These are phyloP conservation scores for Achaetomium macrosporum DNA, from an alignment of 2,329 filamentous ascomycete genomes.

Conservation along the genomic window DNA sequence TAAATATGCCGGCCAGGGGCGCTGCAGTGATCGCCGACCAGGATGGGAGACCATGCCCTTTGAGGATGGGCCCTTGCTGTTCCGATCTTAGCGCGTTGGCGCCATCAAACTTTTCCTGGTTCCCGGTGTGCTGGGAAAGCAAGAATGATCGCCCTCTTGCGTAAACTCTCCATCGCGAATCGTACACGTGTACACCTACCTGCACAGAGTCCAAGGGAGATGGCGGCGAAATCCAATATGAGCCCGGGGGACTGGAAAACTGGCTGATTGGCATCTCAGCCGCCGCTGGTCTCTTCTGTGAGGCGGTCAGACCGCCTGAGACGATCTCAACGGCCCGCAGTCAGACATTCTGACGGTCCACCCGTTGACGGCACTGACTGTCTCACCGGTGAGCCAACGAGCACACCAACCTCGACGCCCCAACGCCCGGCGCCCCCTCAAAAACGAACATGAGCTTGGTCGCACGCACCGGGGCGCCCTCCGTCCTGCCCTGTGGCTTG, in stretches of 20 bases:
- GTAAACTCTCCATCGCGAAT: not conserved
- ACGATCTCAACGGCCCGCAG: slow-evolving; percentile 19
- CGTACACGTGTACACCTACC: not conserved
- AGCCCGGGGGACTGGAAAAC: not conserved
- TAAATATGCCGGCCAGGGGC: slow-evolving; percentile 1
- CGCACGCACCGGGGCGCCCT: no score
- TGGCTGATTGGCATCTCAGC: slow-evolving; percentile 11
- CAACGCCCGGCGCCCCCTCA: no score
- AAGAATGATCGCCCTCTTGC: not conserved
- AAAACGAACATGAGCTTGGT: not conserved
- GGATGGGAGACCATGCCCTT: slow-evolving; percentile 20
- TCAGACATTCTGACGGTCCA: slow-evolving; percentile 11
- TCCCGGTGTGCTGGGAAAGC: not conserved
- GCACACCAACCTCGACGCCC: not conserved
- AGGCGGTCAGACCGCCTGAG: slow-evolving; percentile 17
- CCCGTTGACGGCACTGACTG: not conserved
- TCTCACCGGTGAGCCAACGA: not conserved
- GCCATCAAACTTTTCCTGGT: not conserved
- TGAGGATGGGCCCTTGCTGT: slow-evolving; percentile 13
- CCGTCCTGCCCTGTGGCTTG: not conserved
- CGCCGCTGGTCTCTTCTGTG: slow-evolving; percentile 11
- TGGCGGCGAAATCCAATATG: not conserved
- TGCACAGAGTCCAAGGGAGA: not conserved
- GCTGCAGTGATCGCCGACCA: slow-evolving; percentile 25
- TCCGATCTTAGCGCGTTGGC: slow-evolving; percentile 23